Evolutionary conservation across 257 asterid species (phyloP), one percentile per base, ranked within the genome.

Genomic region (Avicennia marina): DNA sequence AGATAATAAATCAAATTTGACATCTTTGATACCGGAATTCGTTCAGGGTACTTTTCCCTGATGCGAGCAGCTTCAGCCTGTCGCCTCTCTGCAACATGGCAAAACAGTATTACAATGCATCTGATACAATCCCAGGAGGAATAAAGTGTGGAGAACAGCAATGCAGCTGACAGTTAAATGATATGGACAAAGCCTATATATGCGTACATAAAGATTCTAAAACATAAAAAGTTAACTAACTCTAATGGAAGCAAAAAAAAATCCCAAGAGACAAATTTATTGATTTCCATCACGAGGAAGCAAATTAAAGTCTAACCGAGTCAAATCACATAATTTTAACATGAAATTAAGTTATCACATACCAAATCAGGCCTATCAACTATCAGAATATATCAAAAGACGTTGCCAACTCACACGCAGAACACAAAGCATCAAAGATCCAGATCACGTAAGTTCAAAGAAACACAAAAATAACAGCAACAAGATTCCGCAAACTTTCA

Each of bases 1-100:
- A 46, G 33, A 40, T 8, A 11, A 22, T 25, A 20, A 19, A 45
- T 31, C 16, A 27, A 63, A 58, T 18, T 8, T 8, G 31, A 38
- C 11, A 11, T 34, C 11, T 53, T 51, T 36, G 4, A 26, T 83
- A 91, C 98, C 69, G 96, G 98, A 53, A 91, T 91, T 81, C 98
- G 78, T 57, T 91, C 98, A 22, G 98, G 95, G 59, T 90, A 91
- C 79, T 91, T 91, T 81, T 91, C 98, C 78, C 97, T 79, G 68
- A 91, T 88, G 41, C 96, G 96, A 54, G 89, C 78, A 62, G 98
- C 96, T 75, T 90, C 98, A 15, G 95, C 94, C 62, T 87, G 98
- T 46, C 98, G 82, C 84, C 90, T 90, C 75, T 87, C 96, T 88
- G 82, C 55, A 77, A 67, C 29, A 66, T 24, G 11, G 20, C 12